Evolutionary conservation across 139 green algal genomes (phyloP), one percentile per base, ranked within the genome.

Genomic region (Chlorella sp.): DNA sequence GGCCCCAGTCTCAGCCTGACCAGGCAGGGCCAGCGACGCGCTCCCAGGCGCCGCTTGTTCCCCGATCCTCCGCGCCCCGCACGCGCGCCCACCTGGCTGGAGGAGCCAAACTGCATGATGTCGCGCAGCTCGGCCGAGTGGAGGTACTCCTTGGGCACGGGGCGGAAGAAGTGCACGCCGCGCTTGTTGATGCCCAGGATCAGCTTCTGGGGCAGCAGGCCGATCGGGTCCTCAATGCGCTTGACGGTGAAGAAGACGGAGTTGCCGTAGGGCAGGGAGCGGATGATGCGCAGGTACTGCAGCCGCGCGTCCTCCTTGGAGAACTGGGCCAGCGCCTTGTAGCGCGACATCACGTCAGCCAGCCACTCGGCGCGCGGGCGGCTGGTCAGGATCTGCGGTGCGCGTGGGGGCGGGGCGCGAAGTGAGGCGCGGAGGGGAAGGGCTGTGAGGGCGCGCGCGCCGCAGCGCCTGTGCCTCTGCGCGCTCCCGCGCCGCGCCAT

Each of bases 101-200:
- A 92, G 69, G 81, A 91, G 42, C 93, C 93, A 83, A 97, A 97
- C 86, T 98, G 95, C 94, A 98, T 98, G 86, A 99, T 98, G 87
- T 99, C 93, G 0, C 94, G 88, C 78, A 99, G 91, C 89, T 98
- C 94, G 11, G 93, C 95, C 21, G 79, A 91, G 86, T 98, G 93
- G 64, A 99, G 86, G 88, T 98, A 98, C 88, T 98, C 95, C 86
- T 97, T 97, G 17, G 95, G 95, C 51, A 97, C 87, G 1, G 93
- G 93, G 56, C 95, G 87, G 82, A 96, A 96, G 82, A 95, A 96
- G 84, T 96, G 91, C 55, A 95, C 87, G 27, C 95, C 93, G 8
- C 93, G 88, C 85, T 98, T 98, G 90, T 99, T 99, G 84, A 99
- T 97, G 75, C 95, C 95, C 60, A 99, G 87, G 62, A 98, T 94